phyloP scores from a whole-genome alignment of 768 basidiomycete genomes.

The Mycena crocata region DNA sequence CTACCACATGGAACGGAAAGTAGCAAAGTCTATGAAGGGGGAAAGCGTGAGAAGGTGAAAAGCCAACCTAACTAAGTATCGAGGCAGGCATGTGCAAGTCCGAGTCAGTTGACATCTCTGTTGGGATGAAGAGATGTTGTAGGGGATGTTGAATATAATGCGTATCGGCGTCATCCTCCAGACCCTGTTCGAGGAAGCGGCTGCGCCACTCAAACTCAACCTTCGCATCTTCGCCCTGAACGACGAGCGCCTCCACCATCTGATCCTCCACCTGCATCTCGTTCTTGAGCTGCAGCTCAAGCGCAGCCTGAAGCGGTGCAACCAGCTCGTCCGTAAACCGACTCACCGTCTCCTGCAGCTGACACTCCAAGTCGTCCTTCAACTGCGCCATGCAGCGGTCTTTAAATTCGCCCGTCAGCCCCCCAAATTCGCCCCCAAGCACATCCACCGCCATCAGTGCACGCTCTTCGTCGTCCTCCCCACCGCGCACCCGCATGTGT shows the following conservation, averaged over 20 bases:
- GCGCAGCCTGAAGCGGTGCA: slow-evolving; percentile 23
- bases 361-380: slow-evolving; percentile 23
- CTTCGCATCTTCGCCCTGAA: slow-evolving; percentile 33
- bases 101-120: slow-evolving; percentile 21
- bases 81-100: slow-evolving; percentile 20
- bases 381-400: slow-evolving; percentile 21
- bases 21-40: no score
- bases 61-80: slow-evolving; percentile 18
- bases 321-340: slow-evolving; percentile 22
- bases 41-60: no score
- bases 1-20: neutral
- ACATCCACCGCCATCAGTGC: slow-evolving; percentile 10
- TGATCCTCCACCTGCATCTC: slow-evolving; percentile 32
- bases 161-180: neutral
- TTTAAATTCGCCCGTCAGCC: slow-evolving; percentile 24
- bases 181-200: slow-evolving; percentile 22
- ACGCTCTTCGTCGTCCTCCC: neutral
- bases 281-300: slow-evolving; percentile 28
- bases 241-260: slow-evolving; percentile 32
- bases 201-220: slow-evolving; percentile 34
- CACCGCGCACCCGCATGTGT: neutral
- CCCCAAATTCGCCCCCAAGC: slow-evolving; percentile 13
- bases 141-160: slow-evolving; percentile 28
- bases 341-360: slow-evolving; percentile 17
- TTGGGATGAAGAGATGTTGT: slow-evolving; percentile 26